Base-by-base conservation (phyloP, 768 basidiomycete species). In the Cytidiella melzeri region DNA sequence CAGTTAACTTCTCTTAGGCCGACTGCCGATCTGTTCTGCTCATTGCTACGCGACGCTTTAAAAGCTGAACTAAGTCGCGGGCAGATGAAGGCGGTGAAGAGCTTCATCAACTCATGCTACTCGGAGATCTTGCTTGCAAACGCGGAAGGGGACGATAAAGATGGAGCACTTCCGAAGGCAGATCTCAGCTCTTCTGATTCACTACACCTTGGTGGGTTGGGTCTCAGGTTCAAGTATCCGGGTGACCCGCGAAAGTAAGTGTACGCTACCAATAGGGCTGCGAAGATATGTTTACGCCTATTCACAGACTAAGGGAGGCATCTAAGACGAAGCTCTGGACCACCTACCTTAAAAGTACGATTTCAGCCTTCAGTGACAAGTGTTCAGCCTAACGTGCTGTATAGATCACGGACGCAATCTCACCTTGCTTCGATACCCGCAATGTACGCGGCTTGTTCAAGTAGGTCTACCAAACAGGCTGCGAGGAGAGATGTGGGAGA, bases 401-500 rank as follows among this genome's bases (percentile, higher is more conserved):
- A 6, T 60, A 96, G 91, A 78, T 3, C 93, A 97, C 59, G 96
- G 96, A 19, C 84, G 96, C 21, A 92, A 93, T 61, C 74, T 98
- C n/a, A 94, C 96, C 0, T 77, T 98, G 23, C 73, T 98, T 18
- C 88, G 95, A 26, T 99, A 97, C 66, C 95, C 96, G 0, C 87
- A 94, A 65, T 93, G 92, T 61, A 96, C 94, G 37, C 86, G 96
- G n/a, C 79, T 99, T 23, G 86, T 98, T 1, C 95, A 96, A 69
- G 95, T 98, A 46, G 96, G 96, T 41, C 75, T 99, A 3, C 96
- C 96, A 2, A 96, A 94, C 58, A 76, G 92, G 15, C 74, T 99
- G 7, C 81, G 96, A 20, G 96, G 96, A 12, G 96, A 98, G 65
- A 86, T 98, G 72, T 99, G 96, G 96, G 96, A 99, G 67, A 87